Evolutionary conservation across 441 rosid species (phyloP), one percentile per base, ranked within the genome.

Genomic region (Omphalea diandra): DNA sequence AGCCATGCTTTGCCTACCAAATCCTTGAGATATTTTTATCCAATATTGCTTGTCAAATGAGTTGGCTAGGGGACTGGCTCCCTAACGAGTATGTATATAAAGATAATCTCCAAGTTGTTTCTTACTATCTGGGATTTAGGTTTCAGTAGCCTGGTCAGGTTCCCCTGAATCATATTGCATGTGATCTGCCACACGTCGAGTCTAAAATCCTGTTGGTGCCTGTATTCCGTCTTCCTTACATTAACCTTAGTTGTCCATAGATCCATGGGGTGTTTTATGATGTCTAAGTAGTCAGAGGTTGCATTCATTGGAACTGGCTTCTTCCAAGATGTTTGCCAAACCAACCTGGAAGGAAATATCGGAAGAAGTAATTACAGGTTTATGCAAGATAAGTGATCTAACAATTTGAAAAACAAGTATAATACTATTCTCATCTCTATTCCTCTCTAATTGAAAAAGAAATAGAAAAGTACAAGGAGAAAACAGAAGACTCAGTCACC

Each of bases 251-350:
- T 85, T 3, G 86, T 87, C 17, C 98, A 90, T 36, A 96, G 87
- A 86, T 96, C 99, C 99, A 96, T 96, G 4, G 99, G 99, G 12
- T 49, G 79, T 63, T 83, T 15, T 58, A 96, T 76, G 50, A 86
- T 56, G 46, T 90, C 76, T 31, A 80, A 83, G 82, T 93, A 96
- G 81, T 96, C 99, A 0, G 98, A 97, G 69, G 99, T 97, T 60
- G 91, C 98, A 78, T 96, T 96, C 87, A 79, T 91, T 1, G 91
- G 46, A 2, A 93, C 99, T 1, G 99, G 97, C 79, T 90, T 93
- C 60, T 78, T 93, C 97, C 82, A 96, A 83, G 76, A 91, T 73
- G 71, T 93, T 96, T 54, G 96, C 84, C 82, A 96, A 78, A 52
- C 92, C 97, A 80, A 96, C 97, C 99, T 96, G 86, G 27, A 70